phyloP scores from a whole-genome alignment of 805 yeast species.

The Nakazawaea holstii region DNA sequence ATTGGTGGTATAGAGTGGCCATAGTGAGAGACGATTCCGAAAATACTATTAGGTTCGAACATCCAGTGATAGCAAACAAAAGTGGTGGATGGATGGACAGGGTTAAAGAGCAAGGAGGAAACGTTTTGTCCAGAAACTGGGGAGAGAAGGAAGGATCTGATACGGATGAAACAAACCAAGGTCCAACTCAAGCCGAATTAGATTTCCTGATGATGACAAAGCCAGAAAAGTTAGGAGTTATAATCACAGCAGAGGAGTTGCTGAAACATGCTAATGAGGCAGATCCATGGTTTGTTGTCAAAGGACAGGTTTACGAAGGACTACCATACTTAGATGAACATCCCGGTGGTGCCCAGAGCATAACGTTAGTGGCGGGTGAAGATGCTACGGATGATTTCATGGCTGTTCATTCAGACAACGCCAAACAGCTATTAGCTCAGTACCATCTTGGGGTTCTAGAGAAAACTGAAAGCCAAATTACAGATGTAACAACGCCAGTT shows the following conservation, averaged over 20 bases:
- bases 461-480: neutral
- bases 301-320: slow-evolving; percentile 31
- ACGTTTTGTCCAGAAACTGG: slow-evolving; percentile 24
- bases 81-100: slow-evolving; percentile 33
- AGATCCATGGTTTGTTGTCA: slow-evolving; percentile 25
- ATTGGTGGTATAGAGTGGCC: slow-evolving; percentile 32
- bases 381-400: slow-evolving; percentile 28
- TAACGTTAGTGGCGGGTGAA: slow-evolving; percentile 22
- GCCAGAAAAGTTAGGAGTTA: slow-evolving; percentile 18
- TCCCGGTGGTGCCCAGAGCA: slow-evolving; percentile 25
- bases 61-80: slow-evolving; percentile 21
- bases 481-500: neutral
- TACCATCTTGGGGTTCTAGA: slow-evolving; percentile 22
- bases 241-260: slow-evolving; percentile 17
- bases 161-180: neutral
- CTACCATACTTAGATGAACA: slow-evolving; percentile 27
- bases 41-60: slow-evolving; percentile 18
- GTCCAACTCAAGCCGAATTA: slow-evolving; percentile 21
- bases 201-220: slow-evolving; percentile 20
- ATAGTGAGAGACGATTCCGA: slow-evolving; percentile 14
- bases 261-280: slow-evolving; percentile 14
- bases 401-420: slow-evolving; percentile 27
- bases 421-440: slow-evolving; percentile 21
- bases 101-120: slow-evolving; percentile 26
- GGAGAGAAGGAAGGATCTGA: slow-evolving; percentile 22